Evolutionary conservation across 306 rosid species (phyloP).

Genomic region (Morella rubra): DNA sequence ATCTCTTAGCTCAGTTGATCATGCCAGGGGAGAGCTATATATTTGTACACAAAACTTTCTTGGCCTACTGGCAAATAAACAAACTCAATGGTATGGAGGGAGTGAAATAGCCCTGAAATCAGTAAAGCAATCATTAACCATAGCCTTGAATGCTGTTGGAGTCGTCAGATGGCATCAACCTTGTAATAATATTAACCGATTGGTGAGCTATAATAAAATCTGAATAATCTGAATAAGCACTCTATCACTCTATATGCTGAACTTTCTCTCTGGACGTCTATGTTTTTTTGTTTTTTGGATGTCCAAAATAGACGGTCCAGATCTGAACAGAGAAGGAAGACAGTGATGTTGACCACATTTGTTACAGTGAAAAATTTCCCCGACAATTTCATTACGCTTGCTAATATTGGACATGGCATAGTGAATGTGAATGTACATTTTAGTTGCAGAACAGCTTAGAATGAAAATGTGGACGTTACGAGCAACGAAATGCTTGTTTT

Average conservation of each 20-base stretch:
- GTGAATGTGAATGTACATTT: not conserved
- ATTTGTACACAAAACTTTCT: not conserved
- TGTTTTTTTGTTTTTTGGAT: too few species aligned
- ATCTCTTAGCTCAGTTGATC: not conserved
- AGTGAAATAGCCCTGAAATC: not conserved
- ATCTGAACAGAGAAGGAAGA: too few species aligned
- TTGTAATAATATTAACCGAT: not conserved
- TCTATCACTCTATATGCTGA: too few species aligned
- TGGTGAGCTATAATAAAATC: not conserved
- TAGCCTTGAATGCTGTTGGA: not conserved
- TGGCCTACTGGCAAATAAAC: not conserved
- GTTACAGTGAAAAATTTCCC: not conserved
- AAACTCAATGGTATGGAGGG: not conserved
- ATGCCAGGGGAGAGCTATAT: not conserved
- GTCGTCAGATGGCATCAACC: not conserved
- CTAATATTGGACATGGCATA: not conserved
- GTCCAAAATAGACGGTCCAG: too few species aligned
- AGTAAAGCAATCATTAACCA: not conserved
- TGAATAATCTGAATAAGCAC: too few species aligned
- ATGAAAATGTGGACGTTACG: not conserved
- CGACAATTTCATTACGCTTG: not conserved
- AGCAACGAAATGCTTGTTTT: not conserved
- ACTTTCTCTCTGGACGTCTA: too few species aligned
- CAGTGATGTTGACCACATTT: not conserved
- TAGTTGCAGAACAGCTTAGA: not conserved